A percentile compares a stretch with the other conserved stretches of the same genome.
Evolutionary conservation across 768 basidiomycete species (phyloP).

Genomic region (Podaxis sp.): DNA sequence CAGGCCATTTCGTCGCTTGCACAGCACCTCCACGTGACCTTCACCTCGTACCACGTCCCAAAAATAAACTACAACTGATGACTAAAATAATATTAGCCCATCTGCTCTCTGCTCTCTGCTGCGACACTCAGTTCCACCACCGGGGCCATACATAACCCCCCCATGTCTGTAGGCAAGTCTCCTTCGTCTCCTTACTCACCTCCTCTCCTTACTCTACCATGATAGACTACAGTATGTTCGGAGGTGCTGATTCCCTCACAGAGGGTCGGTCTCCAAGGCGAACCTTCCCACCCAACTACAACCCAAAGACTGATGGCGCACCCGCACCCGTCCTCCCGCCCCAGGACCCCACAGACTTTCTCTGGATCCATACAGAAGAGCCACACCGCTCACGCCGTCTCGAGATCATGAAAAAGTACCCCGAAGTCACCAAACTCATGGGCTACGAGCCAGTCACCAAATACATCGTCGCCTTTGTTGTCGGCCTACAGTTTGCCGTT

Average conservation of each 20-base stretch:
- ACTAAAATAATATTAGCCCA: neutral
- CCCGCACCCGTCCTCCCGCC: slow-evolving; percentile 27
- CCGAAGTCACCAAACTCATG: slow-evolving; percentile 96
- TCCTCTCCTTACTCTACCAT: neutral
- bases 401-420: slow-evolving; percentile 92
- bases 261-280: slow-evolving; percentile 38
- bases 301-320: neutral
- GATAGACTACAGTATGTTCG: slow-evolving; percentile 75
- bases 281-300: slow-evolving; percentile 1
- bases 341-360: slow-evolving; percentile 80
- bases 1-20: slow-evolving; percentile 9
- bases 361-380: slow-evolving; percentile 98
- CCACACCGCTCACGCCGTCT: slow-evolving; percentile 87
- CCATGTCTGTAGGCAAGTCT: neutral
- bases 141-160: no score
- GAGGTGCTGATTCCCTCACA: slow-evolving; percentile 75
- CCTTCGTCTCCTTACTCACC: neutral
- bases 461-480: slow-evolving; percentile 83
- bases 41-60: slow-evolving; percentile 8
- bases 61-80: neutral
- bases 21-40: neutral
- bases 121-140: neutral
- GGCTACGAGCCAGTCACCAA: slow-evolving; percentile 91
- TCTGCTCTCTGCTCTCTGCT: neutral
- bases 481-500: slow-evolving; percentile 65